Evolutionary conservation across 306 rosid species (phyloP).

Genomic region (Fragaria nilgerrensis): DNA sequence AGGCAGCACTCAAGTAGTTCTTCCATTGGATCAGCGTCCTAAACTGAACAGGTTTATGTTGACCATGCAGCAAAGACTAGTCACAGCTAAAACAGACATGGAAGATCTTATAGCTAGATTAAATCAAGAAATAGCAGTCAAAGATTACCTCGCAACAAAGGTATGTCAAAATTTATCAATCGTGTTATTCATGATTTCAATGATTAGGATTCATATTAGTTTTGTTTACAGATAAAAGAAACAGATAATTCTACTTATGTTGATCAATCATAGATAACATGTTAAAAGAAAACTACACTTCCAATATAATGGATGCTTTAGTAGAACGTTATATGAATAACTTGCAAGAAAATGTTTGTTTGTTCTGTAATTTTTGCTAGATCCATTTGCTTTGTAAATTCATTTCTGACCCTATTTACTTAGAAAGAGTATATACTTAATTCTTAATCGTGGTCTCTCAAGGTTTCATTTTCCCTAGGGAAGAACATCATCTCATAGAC

Average conservation of each 20-base stretch:
- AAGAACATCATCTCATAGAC: background rate
- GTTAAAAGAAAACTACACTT: background rate
- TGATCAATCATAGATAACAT: slow-evolving; percentile 4
- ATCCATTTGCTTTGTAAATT: background rate
- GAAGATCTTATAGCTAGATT: slow-evolving; percentile 96
- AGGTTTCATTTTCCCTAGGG: background rate
- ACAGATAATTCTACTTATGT: slow-evolving; percentile 2
- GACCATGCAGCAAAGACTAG: slow-evolving; percentile 88
- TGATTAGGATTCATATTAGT: background rate
- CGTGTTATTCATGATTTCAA: slow-evolving; percentile 16
- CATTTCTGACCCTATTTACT: background rate
- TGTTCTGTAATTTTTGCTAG: background rate
- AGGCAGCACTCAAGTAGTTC: slow-evolving; percentile 64
- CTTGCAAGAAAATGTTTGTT: background rate
- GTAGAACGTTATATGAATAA: background rate
- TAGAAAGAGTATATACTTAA: background rate
- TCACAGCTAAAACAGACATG: slow-evolving; percentile 87
- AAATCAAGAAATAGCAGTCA: slow-evolving; percentile 92
- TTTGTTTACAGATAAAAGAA: background rate
- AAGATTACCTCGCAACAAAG: slow-evolving; percentile 93
- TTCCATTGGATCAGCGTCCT: slow-evolving; percentile 86
- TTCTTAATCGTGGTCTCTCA: background rate
- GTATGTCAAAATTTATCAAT: slow-evolving; percentile 33
- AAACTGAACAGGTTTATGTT: slow-evolving; percentile 84
- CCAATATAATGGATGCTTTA: background rate